Conservation (phyloP, 2,329 filamentous ascomycete genomes). For the Fusarium sp. region DNA sequence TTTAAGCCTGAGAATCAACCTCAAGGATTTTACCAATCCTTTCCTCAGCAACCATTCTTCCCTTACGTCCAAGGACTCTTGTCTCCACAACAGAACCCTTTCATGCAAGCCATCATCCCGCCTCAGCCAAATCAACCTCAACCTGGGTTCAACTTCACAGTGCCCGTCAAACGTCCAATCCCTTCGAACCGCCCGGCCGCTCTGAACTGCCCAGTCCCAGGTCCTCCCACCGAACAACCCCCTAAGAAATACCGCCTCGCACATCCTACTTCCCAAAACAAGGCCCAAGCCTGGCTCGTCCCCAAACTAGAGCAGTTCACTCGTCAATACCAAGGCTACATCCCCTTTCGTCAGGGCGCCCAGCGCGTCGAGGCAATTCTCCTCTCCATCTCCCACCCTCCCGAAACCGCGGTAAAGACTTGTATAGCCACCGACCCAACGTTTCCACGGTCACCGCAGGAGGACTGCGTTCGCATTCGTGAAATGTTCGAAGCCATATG, state of each 20-base stretch:
- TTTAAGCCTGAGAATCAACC: neutral
- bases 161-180: neutral
- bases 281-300: neutral
- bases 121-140: neutral
- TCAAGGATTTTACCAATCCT: neutral
- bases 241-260: neutral
- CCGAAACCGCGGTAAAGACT: neutral
- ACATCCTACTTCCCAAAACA: neutral
- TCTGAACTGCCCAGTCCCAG: neutral
- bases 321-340: conserved; percentile 24
- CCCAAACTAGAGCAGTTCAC: conserved; percentile 3
- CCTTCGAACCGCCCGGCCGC: neutral
- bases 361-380: neutral
- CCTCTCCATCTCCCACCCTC: conserved; percentile 4
- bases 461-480: conserved; percentile 14
- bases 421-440: conserved; percentile 7
- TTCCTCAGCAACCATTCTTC: neutral
- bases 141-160: neutral
- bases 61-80: neutral
- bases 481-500: conserved; percentile 39
- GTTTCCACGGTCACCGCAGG: conserved; percentile 8
- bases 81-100: neutral
- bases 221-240: neutral
- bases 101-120: neutral
- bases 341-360: neutral